These are phyloP conservation scores for Mallotus japonicus DNA, from an alignment of 441 rosid species.

Conservation along the genomic window DNA sequence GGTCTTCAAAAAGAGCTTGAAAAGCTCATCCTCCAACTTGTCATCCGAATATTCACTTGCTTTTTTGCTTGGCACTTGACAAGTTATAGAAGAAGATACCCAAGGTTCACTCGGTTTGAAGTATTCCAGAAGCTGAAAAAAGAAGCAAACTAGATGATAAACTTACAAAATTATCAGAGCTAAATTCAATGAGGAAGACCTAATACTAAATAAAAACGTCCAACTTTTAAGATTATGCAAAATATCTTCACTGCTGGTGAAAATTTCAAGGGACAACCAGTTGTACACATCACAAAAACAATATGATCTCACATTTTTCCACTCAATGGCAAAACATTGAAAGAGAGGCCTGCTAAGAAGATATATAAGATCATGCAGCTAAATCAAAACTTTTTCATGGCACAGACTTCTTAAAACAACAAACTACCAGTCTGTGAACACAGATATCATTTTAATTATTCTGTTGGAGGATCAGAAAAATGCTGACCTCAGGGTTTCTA, in stretches of 20 bases:
- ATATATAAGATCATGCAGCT: background rate
- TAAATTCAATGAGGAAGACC: background rate
- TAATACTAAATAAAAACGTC: background rate
- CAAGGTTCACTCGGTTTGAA: conserved; percentile 58
- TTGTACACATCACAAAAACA: too few species aligned
- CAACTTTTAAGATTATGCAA: too few species aligned
- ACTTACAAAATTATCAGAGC: background rate
- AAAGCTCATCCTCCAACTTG: conserved; percentile 64
- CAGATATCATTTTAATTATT: background rate
- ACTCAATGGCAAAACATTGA: background rate
- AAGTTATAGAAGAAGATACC: conserved; percentile 38
- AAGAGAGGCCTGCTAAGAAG: background rate
- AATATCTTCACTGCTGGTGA: background rate
- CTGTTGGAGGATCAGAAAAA: background rate
- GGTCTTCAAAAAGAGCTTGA: conserved; percentile 46
- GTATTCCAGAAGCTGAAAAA: conserved; percentile 53
- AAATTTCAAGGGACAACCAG: too few species aligned
- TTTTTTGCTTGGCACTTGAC: conserved; percentile 17
- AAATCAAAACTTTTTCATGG: background rate
- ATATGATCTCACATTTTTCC: background rate
- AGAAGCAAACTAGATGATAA: conserved; percentile 7
- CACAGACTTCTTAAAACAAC: background rate
- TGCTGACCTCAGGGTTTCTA: conserved; percentile 56
- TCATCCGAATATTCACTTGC: conserved; percentile 46
- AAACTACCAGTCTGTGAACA: background rate